These are phyloP conservation scores for Tolypocladium amazonense DNA, from an alignment of 2,329 filamentous ascomycete species.

Conservation along the genomic window DNA sequence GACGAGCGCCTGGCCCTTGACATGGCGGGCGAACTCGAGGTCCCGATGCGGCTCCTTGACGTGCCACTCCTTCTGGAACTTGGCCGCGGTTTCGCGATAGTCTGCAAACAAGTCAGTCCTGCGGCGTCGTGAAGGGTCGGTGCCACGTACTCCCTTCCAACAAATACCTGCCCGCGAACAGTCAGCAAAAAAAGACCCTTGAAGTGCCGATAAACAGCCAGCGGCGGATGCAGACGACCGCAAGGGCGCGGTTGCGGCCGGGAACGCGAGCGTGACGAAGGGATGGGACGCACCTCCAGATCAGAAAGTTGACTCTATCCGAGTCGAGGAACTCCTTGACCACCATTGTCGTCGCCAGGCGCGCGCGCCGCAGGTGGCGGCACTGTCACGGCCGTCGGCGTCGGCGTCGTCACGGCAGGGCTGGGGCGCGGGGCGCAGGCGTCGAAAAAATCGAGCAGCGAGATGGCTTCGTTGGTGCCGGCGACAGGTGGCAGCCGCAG, in stretches of 20 bases:
- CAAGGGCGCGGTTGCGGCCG: slow-evolving; percentile 6
- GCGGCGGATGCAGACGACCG: background rate
- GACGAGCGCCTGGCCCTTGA: slow-evolving; percentile 54
- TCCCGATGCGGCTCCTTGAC: slow-evolving; percentile 50
- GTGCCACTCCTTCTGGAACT: slow-evolving; percentile 60
- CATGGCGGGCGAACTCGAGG: slow-evolving; percentile 53
- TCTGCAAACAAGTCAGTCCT: slow-evolving; percentile 29
- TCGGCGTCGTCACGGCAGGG: slow-evolving; percentile 3
- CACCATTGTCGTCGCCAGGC: slow-evolving; percentile 30
- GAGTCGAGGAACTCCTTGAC: slow-evolving; percentile 53
- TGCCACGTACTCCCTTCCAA: slow-evolving; percentile 50
- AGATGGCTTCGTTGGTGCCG: slow-evolving; percentile 2
- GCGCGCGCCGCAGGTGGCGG: slow-evolving; percentile 21
- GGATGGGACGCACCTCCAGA: slow-evolving; percentile 52
- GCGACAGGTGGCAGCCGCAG: background rate
- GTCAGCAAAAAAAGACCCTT: slow-evolving; percentile 5
- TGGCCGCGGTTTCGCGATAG: slow-evolving; percentile 57
- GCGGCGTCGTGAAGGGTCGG: slow-evolving; percentile 1
- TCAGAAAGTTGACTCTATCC: slow-evolving; percentile 58
- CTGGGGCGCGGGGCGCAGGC: slow-evolving; percentile 2
- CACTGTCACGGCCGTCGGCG: slow-evolving; percentile 13
- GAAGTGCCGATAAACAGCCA: background rate
- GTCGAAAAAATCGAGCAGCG: background rate
- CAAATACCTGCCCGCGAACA: slow-evolving; percentile 36
- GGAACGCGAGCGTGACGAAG: slow-evolving; percentile 15